Conservation (phyloP, 1,284 basidiomycete genomes). For the Moniliophthora roreri region DNA sequence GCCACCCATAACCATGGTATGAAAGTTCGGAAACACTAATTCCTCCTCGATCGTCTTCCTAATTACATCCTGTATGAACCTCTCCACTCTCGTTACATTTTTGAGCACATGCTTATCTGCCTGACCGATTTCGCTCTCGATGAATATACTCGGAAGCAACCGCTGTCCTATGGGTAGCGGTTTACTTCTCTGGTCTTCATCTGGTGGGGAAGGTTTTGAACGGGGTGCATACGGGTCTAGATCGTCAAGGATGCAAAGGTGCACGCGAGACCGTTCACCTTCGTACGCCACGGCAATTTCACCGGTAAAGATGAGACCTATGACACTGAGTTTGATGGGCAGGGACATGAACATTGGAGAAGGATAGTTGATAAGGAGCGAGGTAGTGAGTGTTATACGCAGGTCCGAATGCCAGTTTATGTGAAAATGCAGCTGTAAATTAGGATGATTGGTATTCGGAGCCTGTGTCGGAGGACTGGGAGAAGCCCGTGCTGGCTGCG, state of each 20-base stretch:
- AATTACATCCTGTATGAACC: conserved; percentile 94
- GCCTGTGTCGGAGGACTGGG: conserved; percentile 1
- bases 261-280: conserved; percentile 76
- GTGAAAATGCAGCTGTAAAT: conserved; percentile 75
- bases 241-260: conserved; percentile 88
- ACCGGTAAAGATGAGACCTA: conserved; percentile 83
- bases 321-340: conserved; percentile 90
- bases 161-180: conserved; percentile 79
- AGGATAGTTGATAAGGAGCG: conserved; percentile 94
- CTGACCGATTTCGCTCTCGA: conserved; percentile 97
- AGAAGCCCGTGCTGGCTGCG: conserved; percentile 19
- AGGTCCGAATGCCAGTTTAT: conserved; percentile 78
- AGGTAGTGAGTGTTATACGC: conserved; percentile 85
- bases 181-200: conserved; percentile 41
- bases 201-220: conserved; percentile 18
- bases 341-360: conserved; percentile 94
- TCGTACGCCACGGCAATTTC: conserved; percentile 92
- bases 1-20: conserved; percentile 73
- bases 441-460: conserved; percentile 42
- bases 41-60: conserved; percentile 94
- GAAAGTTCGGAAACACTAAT: conserved; percentile 92
- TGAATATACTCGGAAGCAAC: conserved; percentile 87
- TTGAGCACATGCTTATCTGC: conserved; percentile 94
- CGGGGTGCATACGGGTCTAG: conserved; percentile 75
- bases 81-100: conserved; percentile 95